These are phyloP conservation scores for Paraconiothyrium brasiliense DNA, from an alignment of 2,329 filamentous ascomycete species.

Conservation along the genomic window DNA sequence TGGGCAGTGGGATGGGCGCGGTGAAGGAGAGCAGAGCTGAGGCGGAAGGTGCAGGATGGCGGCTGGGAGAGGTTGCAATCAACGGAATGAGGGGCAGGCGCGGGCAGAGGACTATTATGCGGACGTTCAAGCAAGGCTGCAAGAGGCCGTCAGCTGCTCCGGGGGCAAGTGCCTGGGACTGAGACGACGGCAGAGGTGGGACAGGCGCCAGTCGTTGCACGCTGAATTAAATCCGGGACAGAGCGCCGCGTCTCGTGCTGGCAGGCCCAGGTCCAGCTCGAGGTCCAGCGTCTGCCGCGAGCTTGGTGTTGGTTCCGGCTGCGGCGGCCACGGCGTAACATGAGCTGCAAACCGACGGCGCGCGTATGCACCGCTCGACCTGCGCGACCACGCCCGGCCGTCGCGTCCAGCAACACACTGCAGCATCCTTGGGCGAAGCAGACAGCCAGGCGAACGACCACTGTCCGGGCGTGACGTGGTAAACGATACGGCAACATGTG, in stretches of 20 bases:
- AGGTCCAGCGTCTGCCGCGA: neutral
- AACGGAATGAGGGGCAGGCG: constrained; percentile 16
- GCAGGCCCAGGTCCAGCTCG: neutral
- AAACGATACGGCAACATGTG: too few species aligned
- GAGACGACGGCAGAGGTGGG: constrained; percentile 15
- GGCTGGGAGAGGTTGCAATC: constrained; percentile 9
- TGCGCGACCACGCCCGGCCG: neutral
- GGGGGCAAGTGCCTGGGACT: constrained; percentile 12
- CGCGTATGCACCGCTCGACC: constrained; percentile 5
- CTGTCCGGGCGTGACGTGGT: too few species aligned
- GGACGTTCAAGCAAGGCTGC: constrained; percentile 15
- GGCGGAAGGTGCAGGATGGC: constrained; percentile 6
- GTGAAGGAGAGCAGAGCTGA: constrained; percentile 13
- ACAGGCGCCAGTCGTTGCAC: constrained; percentile 13
- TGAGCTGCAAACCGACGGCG: neutral
- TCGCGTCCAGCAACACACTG: neutral
- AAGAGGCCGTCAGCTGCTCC: constrained; percentile 15
- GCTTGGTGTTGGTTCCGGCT: constrained; percentile 3
- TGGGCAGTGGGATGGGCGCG: constrained; percentile 13
- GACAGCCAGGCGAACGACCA: too few species aligned
- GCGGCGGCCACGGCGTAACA: constrained; percentile 5
- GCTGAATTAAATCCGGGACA: neutral
- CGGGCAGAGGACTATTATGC: constrained; percentile 13
- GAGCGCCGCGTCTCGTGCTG: neutral
- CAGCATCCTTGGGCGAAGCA: too few species aligned